Conservation (phyloP, 345 rosid genomes). For the Rhodamnia rubescens region DNA sequence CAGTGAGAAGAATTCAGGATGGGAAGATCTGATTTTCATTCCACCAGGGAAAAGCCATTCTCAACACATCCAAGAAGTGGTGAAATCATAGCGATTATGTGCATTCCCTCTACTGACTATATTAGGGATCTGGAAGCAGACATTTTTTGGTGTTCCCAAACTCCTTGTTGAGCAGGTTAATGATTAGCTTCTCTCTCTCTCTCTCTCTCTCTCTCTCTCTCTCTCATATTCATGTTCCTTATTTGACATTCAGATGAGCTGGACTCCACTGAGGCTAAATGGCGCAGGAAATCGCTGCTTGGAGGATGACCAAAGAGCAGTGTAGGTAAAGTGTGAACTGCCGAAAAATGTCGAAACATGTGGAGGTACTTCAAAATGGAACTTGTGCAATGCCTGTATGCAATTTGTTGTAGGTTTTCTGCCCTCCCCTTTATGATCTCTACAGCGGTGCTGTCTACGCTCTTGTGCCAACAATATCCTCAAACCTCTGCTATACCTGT, state of each 20-base stretch:
- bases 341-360: background rate
- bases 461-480: background rate
- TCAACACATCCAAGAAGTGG: conserved; percentile 75
- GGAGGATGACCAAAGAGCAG: background rate
- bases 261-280: background rate
- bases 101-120: background rate
- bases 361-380: background rate
- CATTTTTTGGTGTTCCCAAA: background rate
- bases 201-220: background rate
- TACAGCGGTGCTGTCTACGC: background rate
- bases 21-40: conserved; percentile 91
- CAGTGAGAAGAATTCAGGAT: conserved; percentile 82
- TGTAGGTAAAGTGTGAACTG: background rate
- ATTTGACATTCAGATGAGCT: background rate
- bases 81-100: background rate
- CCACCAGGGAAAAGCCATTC: conserved; percentile 90
- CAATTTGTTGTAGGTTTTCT: background rate
- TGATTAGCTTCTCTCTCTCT: background rate
- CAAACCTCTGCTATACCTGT: background rate
- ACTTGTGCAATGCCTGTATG: background rate
- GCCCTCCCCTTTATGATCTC: background rate
- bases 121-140: background rate
- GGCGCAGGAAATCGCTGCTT: background rate
- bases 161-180: background rate
- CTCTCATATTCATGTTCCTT: background rate